Conservation (phyloP, 2,329 filamentous ascomycete genomes). For the Neurospora sp. region DNA sequence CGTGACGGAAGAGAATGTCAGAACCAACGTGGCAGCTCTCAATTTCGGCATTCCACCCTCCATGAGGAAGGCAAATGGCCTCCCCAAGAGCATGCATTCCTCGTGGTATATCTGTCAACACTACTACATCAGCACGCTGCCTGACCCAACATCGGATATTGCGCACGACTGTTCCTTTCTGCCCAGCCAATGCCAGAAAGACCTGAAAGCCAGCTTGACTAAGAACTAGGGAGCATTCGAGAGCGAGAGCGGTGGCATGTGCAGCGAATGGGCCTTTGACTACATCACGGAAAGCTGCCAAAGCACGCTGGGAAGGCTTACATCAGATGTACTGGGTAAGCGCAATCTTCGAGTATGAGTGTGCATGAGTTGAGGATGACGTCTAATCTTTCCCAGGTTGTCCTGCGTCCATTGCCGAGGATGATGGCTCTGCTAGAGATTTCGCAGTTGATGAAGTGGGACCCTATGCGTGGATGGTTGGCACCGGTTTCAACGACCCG, state of each 20-base stretch:
- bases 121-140: background rate
- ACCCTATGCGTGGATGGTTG: background rate
- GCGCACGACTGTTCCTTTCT: background rate
- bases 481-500: background rate
- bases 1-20: background rate
- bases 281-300: background rate
- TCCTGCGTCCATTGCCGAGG: too few species aligned
- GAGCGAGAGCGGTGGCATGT: background rate
- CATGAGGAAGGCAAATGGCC: background rate
- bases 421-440: fast-evolving
- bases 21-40: background rate
- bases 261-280: background rate
- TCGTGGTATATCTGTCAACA: background rate
- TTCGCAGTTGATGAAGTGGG: background rate
- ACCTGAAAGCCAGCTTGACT: background rate
- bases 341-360: background rate
- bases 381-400: background rate
- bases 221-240: background rate
- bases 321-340: background rate
- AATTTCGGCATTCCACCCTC: background rate
- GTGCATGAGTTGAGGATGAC: fast-evolving
- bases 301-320: background rate
- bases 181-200: background rate
- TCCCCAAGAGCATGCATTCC: background rate
- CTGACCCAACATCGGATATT: background rate